Evolutionary conservation across 176 grass and related monocot species (phyloP), one percentile per base, ranked within the genome.

Genomic region (Oryza punctata): DNA sequence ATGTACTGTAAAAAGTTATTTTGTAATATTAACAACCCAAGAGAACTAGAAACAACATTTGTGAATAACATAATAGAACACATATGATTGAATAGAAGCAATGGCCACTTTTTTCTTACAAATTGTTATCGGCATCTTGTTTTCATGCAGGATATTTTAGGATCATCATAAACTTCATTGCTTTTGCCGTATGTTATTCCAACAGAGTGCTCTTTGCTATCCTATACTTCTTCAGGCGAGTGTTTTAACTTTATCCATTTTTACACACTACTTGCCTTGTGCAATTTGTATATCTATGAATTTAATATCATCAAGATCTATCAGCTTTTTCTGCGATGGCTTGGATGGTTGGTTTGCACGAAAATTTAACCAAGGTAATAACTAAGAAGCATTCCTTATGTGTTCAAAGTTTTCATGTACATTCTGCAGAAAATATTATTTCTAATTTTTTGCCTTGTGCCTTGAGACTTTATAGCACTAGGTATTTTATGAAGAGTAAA

Each of bases 171-270:
- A 98, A 98, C 77, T 90, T 84, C 74, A 76, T 93, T 73, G 96
- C 92, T 81, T 95, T 98, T 91, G 85, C 82, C 49, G 70, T 89
- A 66, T 98, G 91, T 76, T 87, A 87, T 77, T 87, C 87, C 11
- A 75, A 98, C 47, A 95, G 87, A 78, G 63, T 43, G 37, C 80
- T 98, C 52, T 98, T 95, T 90, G 89, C 96, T 33, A 81, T 98
- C 61, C 80, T 98, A 35, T 98, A 98, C 82, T 93, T 98, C 69
- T 81, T 93, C 76, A 98, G 96, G 93, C 86, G 44, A 72, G n/a
- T 79, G 0, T 68, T 44, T 77, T 79, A 57, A 44, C 37, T 64
- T 78, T 81, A 59, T 59, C 18, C 32, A n/a, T n/a, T n/a, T n/a
- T n/a, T n/a, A 12, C 15, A 59, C 24, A 25, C 46, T 41, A 59